phyloP scores from a whole-genome alignment of 2,329 filamentous ascomycete species.

The Trichoderma afroharzianum region DNA sequence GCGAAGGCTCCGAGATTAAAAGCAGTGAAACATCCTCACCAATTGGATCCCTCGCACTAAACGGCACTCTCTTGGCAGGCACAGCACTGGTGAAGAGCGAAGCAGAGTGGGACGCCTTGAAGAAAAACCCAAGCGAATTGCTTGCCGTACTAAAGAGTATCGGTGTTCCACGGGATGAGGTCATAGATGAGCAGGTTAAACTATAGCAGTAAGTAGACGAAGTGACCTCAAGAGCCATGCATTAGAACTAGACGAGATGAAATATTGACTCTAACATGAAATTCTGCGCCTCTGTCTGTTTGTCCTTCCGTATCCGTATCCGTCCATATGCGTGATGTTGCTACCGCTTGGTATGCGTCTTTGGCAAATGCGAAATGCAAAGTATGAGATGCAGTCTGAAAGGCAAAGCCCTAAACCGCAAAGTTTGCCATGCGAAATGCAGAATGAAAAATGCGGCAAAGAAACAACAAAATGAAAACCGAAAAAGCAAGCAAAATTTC shows the following conservation, averaged over 20 bases:
- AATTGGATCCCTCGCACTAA: conserved; percentile 48
- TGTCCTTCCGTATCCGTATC: neutral
- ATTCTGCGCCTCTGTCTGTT: neutral
- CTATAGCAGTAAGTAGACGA: neutral
- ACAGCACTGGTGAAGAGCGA: conserved; percentile 60
- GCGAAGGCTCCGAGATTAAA: conserved; percentile 44
- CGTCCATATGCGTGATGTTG: neutral
- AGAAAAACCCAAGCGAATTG: conserved; percentile 26
- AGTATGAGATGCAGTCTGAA: neutral
- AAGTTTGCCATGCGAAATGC: neutral
- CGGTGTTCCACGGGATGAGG: conserved; percentile 26
- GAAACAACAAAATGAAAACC: neutral
- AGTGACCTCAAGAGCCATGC: neutral
- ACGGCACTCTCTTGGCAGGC: conserved; percentile 61
- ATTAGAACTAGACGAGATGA: neutral
- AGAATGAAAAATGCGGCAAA: neutral
- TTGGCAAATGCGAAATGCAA: neutral
- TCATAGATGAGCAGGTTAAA: neutral
- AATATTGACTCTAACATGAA: neutral
- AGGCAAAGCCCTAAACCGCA: neutral
- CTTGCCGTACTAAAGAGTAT: conserved; percentile 26
- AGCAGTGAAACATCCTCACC: conserved; percentile 30
- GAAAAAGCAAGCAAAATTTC: neutral
- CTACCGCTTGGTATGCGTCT: neutral
- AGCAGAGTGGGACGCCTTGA: conserved; percentile 54